Evolutionary conservation across 306 rosid genomes (phyloP), one percentile per base, ranked within the genome.

Genomic region (Elaeagnus macrophylla): DNA sequence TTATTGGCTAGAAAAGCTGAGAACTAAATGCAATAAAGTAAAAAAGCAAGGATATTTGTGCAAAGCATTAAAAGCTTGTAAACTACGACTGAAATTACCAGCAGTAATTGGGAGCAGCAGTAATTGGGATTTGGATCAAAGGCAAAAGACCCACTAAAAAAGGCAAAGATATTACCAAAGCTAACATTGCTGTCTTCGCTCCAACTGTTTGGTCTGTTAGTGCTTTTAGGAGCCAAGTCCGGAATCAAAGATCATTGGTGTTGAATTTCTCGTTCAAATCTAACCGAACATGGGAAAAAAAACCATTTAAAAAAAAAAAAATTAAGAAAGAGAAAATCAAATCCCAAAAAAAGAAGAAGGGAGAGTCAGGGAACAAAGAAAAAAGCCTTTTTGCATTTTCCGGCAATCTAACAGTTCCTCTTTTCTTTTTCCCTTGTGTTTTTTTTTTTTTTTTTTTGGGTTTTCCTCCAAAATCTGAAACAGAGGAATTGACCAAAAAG

Each of bases 151-250:
- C 56, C 60, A 51, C 82, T 81, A 72, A 80, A 81, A 75, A 63
- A 70, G 77, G 81, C 75, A 62, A 51, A 69, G 60, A 66, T 66
- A 78, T 59, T 49, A 48, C 60, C 61, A 20, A 50, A 63, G 50
- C 69, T 59, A 56, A 45, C 73, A 36, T 70, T 66, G 17, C 56
- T 71, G 68, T 61, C 66, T 12, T 58, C 69, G 78, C 63, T 64
- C 76, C 75, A 83, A 68, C 60, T 86, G 79, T 85, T n/a, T 67
- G 88, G 95, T 69, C 48, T 70, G 56, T 47, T 65, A 79, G 75
- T 67, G 63, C 65, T 79, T 77, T 59, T 63, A 79, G 95, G 90
- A 83, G 80, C 76, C 62, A 53, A 79, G 77, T 44, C 53, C 84
- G 95, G 89, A 72, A 77, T 53, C 75, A 47, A 62, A 45, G 15